Evolutionary conservation across 2,329 filamentous ascomycete species (phyloP), one percentile per base, ranked within the genome.

Genomic region (Fonsecaea erecta): DNA sequence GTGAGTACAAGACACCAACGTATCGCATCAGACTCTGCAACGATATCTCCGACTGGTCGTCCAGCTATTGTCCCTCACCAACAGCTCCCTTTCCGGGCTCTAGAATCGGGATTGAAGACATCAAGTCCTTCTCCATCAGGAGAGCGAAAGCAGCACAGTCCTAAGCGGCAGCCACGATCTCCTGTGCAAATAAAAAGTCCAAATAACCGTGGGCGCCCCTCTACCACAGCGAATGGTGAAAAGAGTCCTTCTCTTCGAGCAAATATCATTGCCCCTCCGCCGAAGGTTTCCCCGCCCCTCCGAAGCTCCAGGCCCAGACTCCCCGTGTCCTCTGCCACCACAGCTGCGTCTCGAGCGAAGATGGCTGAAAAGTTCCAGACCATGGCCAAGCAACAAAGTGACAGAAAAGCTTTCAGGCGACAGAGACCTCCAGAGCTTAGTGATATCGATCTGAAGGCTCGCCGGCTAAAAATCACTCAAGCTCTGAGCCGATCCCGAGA

Each of bases 261-360:
- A 43, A 91, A 90, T 75, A 90, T 95, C 70, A 85, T 89, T 63
- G 82, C 86, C 35, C 86, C 90, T 51, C 82, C 84, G 18, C 86
- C 90, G 0, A 92, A 91, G 74, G 84, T 89, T 35, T 96, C 93
- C 0, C 92, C 92, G 2, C 87, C 89, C 9, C 80, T 96, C 55
- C 86, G 92, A 73, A 95, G 91, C 73, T 95, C 92, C 48, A 84
- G 91, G 48, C 91, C 91, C n/a, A 84, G 92, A 58, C 89, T 92
- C 73, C 89, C 90, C 8, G 88, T 96, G 24, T 92, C 91, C 9
- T 82, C 86, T 61, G 90, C 90, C n/a, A 85, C 85, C 1, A 90
- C 90, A n/a, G 82, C 88, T 34, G 86, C 88, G 61, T 90, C 90
- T 37, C 86, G 89, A 63, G 85, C 88, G 71, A 89, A 84, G 74